Evolutionary conservation across 169 alveolate genomes (phyloP), one percentile per base, ranked within the genome.

Genomic region (Plasmodium vivax): DNA sequence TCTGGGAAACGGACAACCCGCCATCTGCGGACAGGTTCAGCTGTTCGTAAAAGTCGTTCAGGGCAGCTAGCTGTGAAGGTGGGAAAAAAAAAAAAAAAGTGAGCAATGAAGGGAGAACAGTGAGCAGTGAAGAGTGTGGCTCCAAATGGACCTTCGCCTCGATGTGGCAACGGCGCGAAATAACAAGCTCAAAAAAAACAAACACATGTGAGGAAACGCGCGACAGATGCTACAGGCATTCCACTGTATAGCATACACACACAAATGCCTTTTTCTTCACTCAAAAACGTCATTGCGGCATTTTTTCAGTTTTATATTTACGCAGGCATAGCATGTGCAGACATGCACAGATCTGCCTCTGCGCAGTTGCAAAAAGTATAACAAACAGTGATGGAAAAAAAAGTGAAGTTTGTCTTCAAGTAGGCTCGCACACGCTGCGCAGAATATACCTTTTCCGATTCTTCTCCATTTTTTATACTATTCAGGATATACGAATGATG

Each of bases 381-480:
- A 51, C 62, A 27, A 73, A 73, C 6, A 30, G 45, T 10, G 45
- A 12, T 4, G 14, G n/a, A 75, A 51, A 77, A 51, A 77, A 7
- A 36, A 77, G 27, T 23, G 27, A 23, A 16, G 32, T 45, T 6
- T 77, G 34, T 77, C n/a, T 5, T 43, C 27, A 36, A 77, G 45
- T 19, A 27, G 36, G 23, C 10, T n/a, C 12, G 45, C 38, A 36
- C 71, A 10, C 12, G 8, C 12, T 38, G 84, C 12, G 84, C 36
- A 43, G 14, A 75, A 32, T n/a, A 36, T 43, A 92, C 95, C 95
- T 38, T 92, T 74, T 92, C 95, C n/a, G 95, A 92, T 72, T 92
- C 95, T 73, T 82, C 79, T 47, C 95, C 95, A 92, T 92, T 82
- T 82, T 92, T 92, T 43, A 92, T 92, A 82, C 84, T 92, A 82